Base-by-base conservation (phyloP, 345 rosid genomes). In the Bruguiera gymnorhiza region DNA sequence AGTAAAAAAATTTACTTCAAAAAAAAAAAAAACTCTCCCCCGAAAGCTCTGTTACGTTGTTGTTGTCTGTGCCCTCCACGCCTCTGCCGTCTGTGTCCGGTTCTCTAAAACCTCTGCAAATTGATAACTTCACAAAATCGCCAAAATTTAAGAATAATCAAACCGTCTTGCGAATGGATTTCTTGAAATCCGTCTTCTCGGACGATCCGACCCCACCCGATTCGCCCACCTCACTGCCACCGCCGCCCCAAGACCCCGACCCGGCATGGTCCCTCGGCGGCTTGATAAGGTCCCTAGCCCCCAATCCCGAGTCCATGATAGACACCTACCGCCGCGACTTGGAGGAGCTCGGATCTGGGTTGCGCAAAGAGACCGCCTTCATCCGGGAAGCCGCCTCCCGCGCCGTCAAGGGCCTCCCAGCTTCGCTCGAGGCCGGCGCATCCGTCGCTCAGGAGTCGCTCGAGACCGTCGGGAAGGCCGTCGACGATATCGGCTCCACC, bases 401-500 rank as follows among this genome's bases (percentile, higher is more conserved):
- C 52, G 93, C 92, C 73, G 86, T 90, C 70, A 84, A 73, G 65
- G 93, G 83, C 43, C 79, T 88, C 24, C 91, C 89, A 0, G 70
- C 73, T 6, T 87, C 97, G 0, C 80, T 91, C 71, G 96, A 91
- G 55, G 76, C 82, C 60, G 92, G 95, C 36, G 89, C 95, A 39
- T 77, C 89, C 61, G 90, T 87, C 24, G 97, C 92, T 9, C 96
- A 88, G 68, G 92, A 87, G 54, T 87, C 92, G 5, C 86, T 91
- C 6, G 96, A 87, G 69, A 79, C 93, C 8, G 90, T 93, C 6
- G 96, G 96, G 34, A 90, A 87, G 62, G 88, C 87, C 26, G 82
- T 93, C 59, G 98, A 90, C 58, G 97, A 89, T n/a, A 84, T 93
- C 64, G 89, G 98, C 6, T 69, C 80, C 80, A 73, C 93, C 68